Evolutionary conservation across 495 filamentous ascomycete species (phyloP), one percentile per base, ranked within the genome.

Genomic region (Talaromyces ruber): DNA sequence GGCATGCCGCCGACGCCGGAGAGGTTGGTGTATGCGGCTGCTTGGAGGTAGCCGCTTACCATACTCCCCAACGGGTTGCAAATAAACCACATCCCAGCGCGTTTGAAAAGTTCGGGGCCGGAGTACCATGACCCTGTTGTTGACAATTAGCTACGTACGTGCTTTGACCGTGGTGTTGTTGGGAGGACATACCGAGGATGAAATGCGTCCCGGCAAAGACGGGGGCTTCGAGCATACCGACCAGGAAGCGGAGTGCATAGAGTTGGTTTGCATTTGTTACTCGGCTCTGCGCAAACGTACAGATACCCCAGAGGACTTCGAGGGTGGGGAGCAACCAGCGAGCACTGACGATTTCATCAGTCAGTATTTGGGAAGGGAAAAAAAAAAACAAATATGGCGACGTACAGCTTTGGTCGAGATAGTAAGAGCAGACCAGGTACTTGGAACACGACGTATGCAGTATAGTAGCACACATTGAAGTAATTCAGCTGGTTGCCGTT

Each of bases 211-310:
- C 73, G 0, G 73, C 83, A 21, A 81, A 77, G 0, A 83, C 74
- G 0, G 81, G 43, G 2, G 43, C 43, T 47, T 47, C 43, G 43
- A 47, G 43, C 43, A 47, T 47, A 18, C 43, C 82, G 24, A 85
- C 79, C 21, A 86, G 72, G 64, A 85, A 82, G 8, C 82, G 73
- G 26, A 86, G 64, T 5, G 76, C 82, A 51, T 84, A 84, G 1
- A 72, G 63, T 58, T 79, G 69, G 1, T 62, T 63, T 14, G 73
- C 64, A 32, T 73, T 68, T 57, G 68, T 69, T 1, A 70, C 70
- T 68, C 39, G 68, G 59, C 75, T 79, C 28, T 77, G 75, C 8
- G 76, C 73, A 59, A 70, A 70, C 12, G 67, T 70, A 14, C 66
- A 70, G 2, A 69, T 69, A 45, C 66, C 66, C 66, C 66, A 71